Conservation (phyloP, 164 flowering plant species). For the grape (Vitis vinifera) region ASM3070453v1 NC_081813.1:24186001-24186500, state of each 20-base stretch:
- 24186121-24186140: conserved; percentile 94
- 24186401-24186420: conserved; percentile 90
- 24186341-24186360: conserved; percentile 72
- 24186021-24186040: conserved; percentile 99
- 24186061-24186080: conserved; percentile 79
- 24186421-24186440: conserved; percentile 81
- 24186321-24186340: conserved; percentile 66
- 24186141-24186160: conserved; percentile 99
- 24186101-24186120: conserved; percentile 98
- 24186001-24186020: conserved; percentile 92
- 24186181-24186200: conserved; percentile 96
- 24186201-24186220: background rate
- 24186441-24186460: conserved; percentile 90
- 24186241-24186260: background rate
- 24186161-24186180: conserved; percentile 99
- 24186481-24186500: conserved; percentile 97
- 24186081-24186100: conserved; percentile 96
- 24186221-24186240: background rate
- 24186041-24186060: conserved; percentile 90
- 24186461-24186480: conserved; percentile 91
- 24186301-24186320: conserved; percentile 95
- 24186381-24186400: conserved; percentile 93
- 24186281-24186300: conserved; percentile 98
- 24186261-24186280: background rate
- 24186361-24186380: conserved; percentile 85